These are phyloP conservation scores for Aspergillus sclerotialis DNA, from an alignment of 2,329 filamentous ascomycete species.

Conservation along the genomic window DNA sequence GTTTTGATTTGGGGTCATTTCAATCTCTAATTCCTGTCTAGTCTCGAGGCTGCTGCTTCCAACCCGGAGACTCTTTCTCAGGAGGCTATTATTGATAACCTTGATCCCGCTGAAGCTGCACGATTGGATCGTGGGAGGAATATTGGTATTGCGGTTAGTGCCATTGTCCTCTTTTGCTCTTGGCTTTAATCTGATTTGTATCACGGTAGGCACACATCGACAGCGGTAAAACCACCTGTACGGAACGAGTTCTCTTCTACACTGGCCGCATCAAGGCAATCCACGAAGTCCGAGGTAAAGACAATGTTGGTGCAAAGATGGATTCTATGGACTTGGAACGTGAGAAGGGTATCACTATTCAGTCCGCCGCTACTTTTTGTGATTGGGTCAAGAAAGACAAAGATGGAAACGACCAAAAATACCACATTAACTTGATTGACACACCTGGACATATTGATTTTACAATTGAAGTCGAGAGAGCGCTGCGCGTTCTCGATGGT, in stretches of 20 bases:
- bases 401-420: slow-evolving; percentile 76
- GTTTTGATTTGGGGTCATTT: slow-evolving; percentile 3
- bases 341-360: slow-evolving; percentile 98
- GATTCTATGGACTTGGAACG: slow-evolving; percentile 98
- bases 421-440: slow-evolving; percentile 97
- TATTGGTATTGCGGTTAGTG: slow-evolving; percentile 86
- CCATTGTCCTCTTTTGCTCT: too few relatives aligned
- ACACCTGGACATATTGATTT: slow-evolving; percentile 99
- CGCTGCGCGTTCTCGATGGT: slow-evolving; percentile 87
- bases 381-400: slow-evolving; percentile 83
- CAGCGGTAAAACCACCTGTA: slow-evolving; percentile 94
- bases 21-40: slow-evolving; percentile 16
- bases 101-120: slow-evolving; percentile 70
- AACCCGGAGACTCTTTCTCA: slow-evolving; percentile 53
- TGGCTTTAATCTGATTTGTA: not conserved
- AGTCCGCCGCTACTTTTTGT: slow-evolving; percentile 95
- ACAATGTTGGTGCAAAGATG: slow-evolving; percentile 97
- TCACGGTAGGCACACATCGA: slow-evolving; percentile 79
- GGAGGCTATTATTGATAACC: slow-evolving; percentile 67
- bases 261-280: slow-evolving; percentile 95
- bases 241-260: slow-evolving; percentile 95
- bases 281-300: slow-evolving; percentile 84
- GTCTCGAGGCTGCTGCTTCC: slow-evolving; percentile 50
- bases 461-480: slow-evolving; percentile 96
- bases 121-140: slow-evolving; percentile 80